These are phyloP conservation scores for Inonotus hispidus DNA, from an alignment of 1,284 basidiomycete genomes.

Conservation along the genomic window DNA sequence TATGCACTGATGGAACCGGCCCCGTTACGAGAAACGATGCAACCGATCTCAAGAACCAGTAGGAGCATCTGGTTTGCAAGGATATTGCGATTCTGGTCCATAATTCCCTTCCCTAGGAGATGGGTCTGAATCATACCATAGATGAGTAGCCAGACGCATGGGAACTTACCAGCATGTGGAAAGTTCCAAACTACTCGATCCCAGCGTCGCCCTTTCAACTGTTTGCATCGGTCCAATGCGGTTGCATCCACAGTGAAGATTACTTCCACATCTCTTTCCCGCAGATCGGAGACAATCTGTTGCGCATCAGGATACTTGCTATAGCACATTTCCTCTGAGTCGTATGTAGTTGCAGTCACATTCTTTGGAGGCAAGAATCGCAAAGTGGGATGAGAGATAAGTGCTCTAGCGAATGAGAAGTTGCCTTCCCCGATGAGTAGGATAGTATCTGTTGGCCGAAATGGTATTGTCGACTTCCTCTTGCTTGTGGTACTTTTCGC, in stretches of 20 bases:
- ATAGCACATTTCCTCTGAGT: slow-evolving; percentile 72
- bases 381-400: slow-evolving; percentile 46
- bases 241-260: slow-evolving; percentile 86
- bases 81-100: slow-evolving; percentile 93
- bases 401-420: slow-evolving; percentile 85
- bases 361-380: slow-evolving; percentile 58
- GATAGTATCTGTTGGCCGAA: slow-evolving; percentile 69
- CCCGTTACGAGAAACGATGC: slow-evolving; percentile 60
- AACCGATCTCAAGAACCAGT: slow-evolving; percentile 76
- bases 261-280: slow-evolving; percentile 61
- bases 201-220: slow-evolving; percentile 56
- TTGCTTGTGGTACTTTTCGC: slow-evolving; percentile 21
- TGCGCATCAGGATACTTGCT: slow-evolving; percentile 82
- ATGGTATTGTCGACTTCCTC: slow-evolving; percentile 57
- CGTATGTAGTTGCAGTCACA: slow-evolving; percentile 85
- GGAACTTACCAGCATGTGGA: slow-evolving; percentile 79
- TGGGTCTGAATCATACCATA: not conserved
- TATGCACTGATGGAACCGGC: slow-evolving; percentile 41
- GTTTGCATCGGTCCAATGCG: slow-evolving; percentile 55
- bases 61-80: slow-evolving; percentile 88
- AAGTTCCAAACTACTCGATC: slow-evolving; percentile 94
- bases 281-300: slow-evolving; percentile 54
- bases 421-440: slow-evolving; percentile 94
- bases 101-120: slow-evolving; percentile 78
- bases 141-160: not conserved